A percentile compares a stretch with the other conserved stretches of the same genome.
These are phyloP conservation scores for Vanderwaltozyma verrucispora DNA, from an alignment of 805 yeast genomes.

Conservation along the genomic window DNA sequence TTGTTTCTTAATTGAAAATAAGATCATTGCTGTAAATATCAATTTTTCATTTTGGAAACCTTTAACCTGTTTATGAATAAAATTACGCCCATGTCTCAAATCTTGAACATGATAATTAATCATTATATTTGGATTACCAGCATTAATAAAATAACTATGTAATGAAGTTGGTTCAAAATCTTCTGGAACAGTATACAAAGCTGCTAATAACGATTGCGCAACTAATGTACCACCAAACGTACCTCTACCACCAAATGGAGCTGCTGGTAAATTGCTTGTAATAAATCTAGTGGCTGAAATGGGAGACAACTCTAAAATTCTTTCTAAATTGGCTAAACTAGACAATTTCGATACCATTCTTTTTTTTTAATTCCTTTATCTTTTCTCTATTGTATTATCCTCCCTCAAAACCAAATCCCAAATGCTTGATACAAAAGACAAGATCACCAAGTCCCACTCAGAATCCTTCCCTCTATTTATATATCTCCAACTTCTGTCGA, in stretches of 20 bases:
- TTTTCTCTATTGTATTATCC: neutral
- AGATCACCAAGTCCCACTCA: neutral
- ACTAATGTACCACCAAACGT: constrained; percentile 63
- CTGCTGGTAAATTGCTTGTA: constrained; percentile 17
- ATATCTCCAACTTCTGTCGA: too few relatives aligned
- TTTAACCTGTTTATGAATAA: constrained; percentile 41
- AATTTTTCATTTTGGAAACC: constrained; percentile 44
- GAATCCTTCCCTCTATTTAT: too few relatives aligned
- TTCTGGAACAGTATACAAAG: constrained; percentile 40
- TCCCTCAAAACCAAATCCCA: neutral
- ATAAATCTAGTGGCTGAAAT: constrained; percentile 14
- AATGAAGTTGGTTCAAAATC: constrained; percentile 46
- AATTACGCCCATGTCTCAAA: constrained; percentile 43
- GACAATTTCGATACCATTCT: neutral
- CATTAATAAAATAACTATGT: constrained; percentile 50
- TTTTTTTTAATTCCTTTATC: neutral
- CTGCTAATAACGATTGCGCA: constrained; percentile 56
- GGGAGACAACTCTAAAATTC: constrained; percentile 14
- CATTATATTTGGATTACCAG: constrained; percentile 39
- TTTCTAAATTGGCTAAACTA: constrained; percentile 7
- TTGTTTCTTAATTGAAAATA: constrained; percentile 29
- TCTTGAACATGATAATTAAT: constrained; percentile 45
- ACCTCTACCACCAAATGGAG: constrained; percentile 50
- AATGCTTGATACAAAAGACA: too few relatives aligned
- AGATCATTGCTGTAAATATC: constrained; percentile 42